Percentiles rank a stretch among this genome's conserved stretches.
phyloP scores from a whole-genome alignment of 768 basidiomycete species.

The Chalciporus pseudorubinellus region DNA sequence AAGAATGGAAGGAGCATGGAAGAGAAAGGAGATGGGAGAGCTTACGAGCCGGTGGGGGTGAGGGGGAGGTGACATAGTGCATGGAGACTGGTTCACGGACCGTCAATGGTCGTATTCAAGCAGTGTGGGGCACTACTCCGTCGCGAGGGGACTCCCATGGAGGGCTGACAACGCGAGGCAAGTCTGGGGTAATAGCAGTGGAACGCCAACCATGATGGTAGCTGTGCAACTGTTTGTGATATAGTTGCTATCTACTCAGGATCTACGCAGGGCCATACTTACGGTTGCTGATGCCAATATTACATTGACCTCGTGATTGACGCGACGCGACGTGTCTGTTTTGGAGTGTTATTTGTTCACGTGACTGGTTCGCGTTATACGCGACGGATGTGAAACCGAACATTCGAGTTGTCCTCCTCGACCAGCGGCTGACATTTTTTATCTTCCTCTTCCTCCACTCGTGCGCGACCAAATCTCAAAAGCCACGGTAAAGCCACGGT shows the following conservation, averaged over 20 bases:
- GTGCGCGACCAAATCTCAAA: conserved; percentile 26
- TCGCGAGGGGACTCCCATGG: no score
- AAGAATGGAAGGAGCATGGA: conserved; percentile 41
- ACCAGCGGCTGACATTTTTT: conserved; percentile 36
- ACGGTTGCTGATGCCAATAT: background rate
- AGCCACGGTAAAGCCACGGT: conserved; percentile 25
- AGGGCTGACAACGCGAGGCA: background rate
- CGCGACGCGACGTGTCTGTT: conserved; percentile 37
- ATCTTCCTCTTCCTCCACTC: conserved; percentile 21
- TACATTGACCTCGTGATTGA: background rate
- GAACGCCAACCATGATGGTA: background rate
- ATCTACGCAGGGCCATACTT: no score
- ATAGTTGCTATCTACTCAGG: no score
- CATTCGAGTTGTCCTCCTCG: conserved; percentile 20
- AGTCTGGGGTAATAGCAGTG: background rate
- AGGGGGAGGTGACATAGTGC: background rate
- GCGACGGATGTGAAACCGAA: conserved; percentile 30
- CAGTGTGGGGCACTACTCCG: no score
- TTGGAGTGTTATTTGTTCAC: conserved; percentile 37
- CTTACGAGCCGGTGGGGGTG: conserved; percentile 2
- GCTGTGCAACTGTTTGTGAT: background rate
- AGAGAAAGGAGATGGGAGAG: conserved; percentile 42
- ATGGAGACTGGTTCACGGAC: background rate
- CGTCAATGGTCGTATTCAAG: background rate
- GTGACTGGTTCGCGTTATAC: conserved; percentile 39